Percentiles rank a stretch among this genome's conserved stretches.
Conservation (phyloP, 306 rosid genomes). For the Gillenia trifoliata region DNA sequence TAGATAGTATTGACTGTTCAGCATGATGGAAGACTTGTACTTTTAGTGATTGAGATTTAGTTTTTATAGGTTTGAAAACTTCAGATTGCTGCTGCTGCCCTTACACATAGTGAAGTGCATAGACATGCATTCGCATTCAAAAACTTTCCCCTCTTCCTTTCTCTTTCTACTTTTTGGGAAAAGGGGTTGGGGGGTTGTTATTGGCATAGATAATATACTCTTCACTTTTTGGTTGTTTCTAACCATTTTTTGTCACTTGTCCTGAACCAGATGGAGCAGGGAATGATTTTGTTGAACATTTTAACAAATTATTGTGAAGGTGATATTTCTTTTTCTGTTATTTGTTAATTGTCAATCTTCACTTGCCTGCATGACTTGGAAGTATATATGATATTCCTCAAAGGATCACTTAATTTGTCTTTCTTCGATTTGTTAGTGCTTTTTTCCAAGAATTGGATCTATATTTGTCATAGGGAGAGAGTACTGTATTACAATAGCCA, state of each 20-base stretch:
- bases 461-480: neutral
- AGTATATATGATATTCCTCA: neutral
- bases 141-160: neutral
- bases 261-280: constrained; percentile 32
- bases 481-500: neutral
- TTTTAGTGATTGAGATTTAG: neutral
- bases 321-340: constrained; percentile 14
- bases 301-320: constrained; percentile 37
- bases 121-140: neutral
- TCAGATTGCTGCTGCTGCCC: neutral
- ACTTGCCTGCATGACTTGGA: neutral
- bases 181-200: neutral
- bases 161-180: neutral
- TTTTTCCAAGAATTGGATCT: neutral
- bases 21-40: neutral
- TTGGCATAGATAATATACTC: neutral
- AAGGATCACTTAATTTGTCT: neutral
- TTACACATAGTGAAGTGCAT: neutral
- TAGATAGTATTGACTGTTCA: neutral
- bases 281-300: constrained; percentile 34
- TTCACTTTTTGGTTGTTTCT: neutral
- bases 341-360: neutral
- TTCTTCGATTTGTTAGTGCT: neutral
- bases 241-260: neutral
- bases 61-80: neutral